Evolutionary conservation across 2,329 filamentous ascomycete species (phyloP), one percentile per base, ranked within the genome.

Genomic region (Hypomyces perniciosus): DNA sequence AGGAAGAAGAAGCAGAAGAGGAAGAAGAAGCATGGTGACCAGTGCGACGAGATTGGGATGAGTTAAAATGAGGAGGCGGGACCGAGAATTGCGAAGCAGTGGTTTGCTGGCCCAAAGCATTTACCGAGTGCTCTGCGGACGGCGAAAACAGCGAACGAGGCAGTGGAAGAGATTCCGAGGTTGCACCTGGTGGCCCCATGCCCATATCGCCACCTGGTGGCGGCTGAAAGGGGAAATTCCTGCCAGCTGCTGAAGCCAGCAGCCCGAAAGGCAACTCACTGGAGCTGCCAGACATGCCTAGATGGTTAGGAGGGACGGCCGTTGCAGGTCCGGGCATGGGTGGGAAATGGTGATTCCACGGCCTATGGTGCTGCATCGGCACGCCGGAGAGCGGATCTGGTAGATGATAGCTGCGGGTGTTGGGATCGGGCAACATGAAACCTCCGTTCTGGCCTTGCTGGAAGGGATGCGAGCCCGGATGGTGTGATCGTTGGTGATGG

Each of bases 341-440:
- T 29, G 31, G 9, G 44, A 41, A 31, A 34, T 27, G 34, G 30
- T 45, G 28, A 9, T 10, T 8, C 52, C 52, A 54, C 9, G 35
- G 43, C 27, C 38, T 31, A 20, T 9, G 4, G 20, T 46, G 20
- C 20, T 20, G 46, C 30, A 44, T n/a, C 4, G 45, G 45, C 13
- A 37, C 12, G 20, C 50, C 52, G 12, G 51, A 30, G 41, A 63
- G 48, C 30, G 42, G 39, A 30, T 60, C 55, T 35, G 48, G 44
- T 12, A 44, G 37, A 39, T 52, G 50, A 33, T 33, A 39, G 35
- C 51, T 41, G 20, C 59, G 53, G 48, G 59, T 47, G 28, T 51
- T 51, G 45, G 61, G 42, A 38, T 59, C 52, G 12, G 62, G 62
- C 37, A 57, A 56, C 43, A 61, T 56, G 45, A 61, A 54, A 31